Conservation (phyloP, 2,329 filamentous ascomycete genomes). For the Pseudogymnoascus sp. region DNA sequence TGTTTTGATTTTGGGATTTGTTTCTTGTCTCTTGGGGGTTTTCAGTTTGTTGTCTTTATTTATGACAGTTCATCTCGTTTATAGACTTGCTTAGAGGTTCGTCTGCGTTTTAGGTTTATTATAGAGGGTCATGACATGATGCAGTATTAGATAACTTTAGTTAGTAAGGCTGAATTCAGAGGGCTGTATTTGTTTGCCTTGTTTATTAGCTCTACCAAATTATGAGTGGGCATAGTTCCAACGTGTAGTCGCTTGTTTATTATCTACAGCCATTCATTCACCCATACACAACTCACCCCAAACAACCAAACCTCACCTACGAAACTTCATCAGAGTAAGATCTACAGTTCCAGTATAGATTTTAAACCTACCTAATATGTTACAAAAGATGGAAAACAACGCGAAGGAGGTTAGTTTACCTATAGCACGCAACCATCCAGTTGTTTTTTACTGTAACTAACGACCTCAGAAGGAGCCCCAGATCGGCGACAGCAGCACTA, state of each 20-base stretch:
- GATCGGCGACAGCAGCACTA: not conserved
- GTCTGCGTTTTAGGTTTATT: not conserved
- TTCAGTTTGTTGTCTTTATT: not conserved
- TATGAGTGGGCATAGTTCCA: not conserved
- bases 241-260: not conserved
- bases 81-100: not conserved
- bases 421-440: too few species aligned
- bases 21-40: not conserved
- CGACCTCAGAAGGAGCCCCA: not conserved
- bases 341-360: not conserved
- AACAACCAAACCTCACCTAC: not conserved
- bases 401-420: not conserved
- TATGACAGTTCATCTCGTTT: not conserved
- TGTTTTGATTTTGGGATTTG: not conserved
- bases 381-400: not conserved
- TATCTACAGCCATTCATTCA: not conserved
- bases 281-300: not conserved
- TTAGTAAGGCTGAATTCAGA: not conserved
- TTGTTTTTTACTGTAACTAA: not conserved
- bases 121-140: not conserved
- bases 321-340: not conserved
- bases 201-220: not conserved
- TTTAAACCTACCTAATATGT: not conserved
- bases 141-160: not conserved
- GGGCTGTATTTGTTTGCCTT: not conserved